phyloP scores from a whole-genome alignment of 305 asterid species.

The Fraxinus velutina region DNA sequence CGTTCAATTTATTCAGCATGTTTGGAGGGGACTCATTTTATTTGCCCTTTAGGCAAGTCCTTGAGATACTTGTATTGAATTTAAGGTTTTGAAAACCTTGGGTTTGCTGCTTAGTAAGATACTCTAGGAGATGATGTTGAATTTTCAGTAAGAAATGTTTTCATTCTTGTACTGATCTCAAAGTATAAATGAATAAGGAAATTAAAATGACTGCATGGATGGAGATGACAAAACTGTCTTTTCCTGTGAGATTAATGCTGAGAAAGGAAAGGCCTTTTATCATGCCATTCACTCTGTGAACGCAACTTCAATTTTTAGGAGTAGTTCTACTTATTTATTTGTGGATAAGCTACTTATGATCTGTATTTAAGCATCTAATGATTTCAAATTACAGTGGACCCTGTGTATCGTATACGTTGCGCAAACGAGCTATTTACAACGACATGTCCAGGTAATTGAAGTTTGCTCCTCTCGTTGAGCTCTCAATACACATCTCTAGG shows the following conservation, averaged over 20 bases:
- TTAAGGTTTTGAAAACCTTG: not conserved
- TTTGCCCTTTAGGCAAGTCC: not conserved
- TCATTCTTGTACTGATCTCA: not conserved
- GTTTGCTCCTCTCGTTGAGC: conserved; percentile 8
- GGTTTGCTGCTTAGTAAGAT: not conserved
- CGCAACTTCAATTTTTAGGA: not conserved
- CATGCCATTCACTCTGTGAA: not conserved
- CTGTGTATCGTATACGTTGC: conserved; percentile 92
- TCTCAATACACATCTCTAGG: conserved; percentile 1
- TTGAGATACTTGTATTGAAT: not conserved
- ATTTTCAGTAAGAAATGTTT: not conserved
- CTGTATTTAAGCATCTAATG: not conserved
- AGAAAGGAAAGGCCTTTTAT: not conserved
- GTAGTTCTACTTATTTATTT: not conserved
- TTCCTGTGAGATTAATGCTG: not conserved
- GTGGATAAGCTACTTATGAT: not conserved
- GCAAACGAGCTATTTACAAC: conserved; percentile 91
- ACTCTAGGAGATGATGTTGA: not conserved
- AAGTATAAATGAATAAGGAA: not conserved
- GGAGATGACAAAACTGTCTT: not conserved
- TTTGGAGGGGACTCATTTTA: not conserved
- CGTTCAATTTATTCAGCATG: not conserved
- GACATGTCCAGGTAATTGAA: conserved; percentile 81
- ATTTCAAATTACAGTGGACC: conserved; percentile 65
- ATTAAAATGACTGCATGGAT: not conserved